Evolutionary conservation across 2,329 filamentous ascomycete genomes (phyloP).

Genomic region (Verticillium albo-atrum): DNA sequence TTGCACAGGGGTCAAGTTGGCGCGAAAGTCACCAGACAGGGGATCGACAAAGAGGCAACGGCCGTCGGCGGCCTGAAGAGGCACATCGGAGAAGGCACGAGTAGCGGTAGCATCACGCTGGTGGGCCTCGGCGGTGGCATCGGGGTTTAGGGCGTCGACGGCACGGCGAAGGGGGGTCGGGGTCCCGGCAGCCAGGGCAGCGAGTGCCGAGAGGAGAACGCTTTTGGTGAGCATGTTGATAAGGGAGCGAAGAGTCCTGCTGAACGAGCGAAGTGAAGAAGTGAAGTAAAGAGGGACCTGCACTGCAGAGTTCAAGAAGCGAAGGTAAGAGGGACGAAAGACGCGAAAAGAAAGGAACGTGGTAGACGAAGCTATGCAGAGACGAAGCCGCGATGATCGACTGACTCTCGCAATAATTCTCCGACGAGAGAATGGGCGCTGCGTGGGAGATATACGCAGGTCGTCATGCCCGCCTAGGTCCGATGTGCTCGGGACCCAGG

Average conservation of each 20-base stretch:
- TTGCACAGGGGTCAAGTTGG: constrained; percentile 42
- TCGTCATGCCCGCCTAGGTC: not conserved
- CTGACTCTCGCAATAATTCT: not conserved
- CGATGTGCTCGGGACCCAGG: not conserved
- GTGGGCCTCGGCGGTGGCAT: constrained; percentile 39
- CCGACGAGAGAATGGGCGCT: not conserved
- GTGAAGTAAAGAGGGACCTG: constrained; percentile 18
- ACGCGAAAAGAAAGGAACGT: constrained; percentile 6
- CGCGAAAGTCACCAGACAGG: constrained; percentile 42
- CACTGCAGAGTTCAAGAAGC: constrained; percentile 22
- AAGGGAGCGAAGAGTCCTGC: not conserved
- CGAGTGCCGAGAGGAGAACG: constrained; percentile 19
- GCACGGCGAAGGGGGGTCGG: constrained; percentile 24
- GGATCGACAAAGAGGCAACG: constrained; percentile 41
- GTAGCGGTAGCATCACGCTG: constrained; percentile 38
- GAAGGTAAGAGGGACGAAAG: constrained; percentile 12
- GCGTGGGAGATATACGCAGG: not conserved
- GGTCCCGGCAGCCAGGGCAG: constrained; percentile 17
- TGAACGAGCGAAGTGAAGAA: not conserved
- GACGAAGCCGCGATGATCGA: constrained; percentile 5
- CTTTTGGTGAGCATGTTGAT: constrained; percentile 16
- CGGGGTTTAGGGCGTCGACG: constrained; percentile 36
- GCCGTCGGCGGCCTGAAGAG: constrained; percentile 39
- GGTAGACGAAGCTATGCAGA: constrained; percentile 17
- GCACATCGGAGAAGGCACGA: constrained; percentile 36